phyloP scores from a whole-genome alignment of 805 yeast genomes.

The Saccharomycopsis javanensis region DNA sequence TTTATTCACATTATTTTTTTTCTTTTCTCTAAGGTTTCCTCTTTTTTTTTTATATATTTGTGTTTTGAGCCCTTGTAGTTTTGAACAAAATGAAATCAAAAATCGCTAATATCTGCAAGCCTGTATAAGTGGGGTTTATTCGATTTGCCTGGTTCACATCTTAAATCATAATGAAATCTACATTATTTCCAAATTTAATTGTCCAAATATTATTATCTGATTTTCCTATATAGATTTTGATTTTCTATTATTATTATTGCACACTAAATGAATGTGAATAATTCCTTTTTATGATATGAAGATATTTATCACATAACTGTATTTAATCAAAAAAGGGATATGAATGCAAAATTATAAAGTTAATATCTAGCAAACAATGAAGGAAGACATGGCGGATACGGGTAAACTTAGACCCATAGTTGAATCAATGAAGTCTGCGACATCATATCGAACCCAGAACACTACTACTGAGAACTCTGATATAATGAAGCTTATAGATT shows the following conservation, averaged over 20 bases:
- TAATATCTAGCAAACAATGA: too few species aligned
- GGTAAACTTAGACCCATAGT: background rate
- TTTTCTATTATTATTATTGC: too few species aligned
- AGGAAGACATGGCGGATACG: background rate
- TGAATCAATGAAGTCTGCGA: background rate
- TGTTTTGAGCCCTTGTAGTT: background rate
- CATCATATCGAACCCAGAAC: background rate
- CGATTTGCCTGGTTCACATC: background rate
- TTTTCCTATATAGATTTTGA: too few species aligned
- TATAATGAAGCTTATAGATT: background rate
- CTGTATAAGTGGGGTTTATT: background rate
- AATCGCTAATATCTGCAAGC: too few species aligned
- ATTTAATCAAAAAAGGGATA: too few species aligned
- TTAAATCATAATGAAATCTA: too few species aligned
- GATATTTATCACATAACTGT: too few species aligned
- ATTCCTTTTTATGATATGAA: too few species aligned
- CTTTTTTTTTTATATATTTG: background rate
- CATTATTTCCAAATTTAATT: too few species aligned
- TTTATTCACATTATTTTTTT: background rate
- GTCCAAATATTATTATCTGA: too few species aligned
- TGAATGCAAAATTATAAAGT: too few species aligned
- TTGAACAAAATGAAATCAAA: background rate
- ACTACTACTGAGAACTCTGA: background rate
- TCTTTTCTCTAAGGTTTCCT: background rate
- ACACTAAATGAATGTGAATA: too few species aligned